These are phyloP conservation scores for Austroboletus festivus DNA, from an alignment of 768 basidiomycete species.

Conservation along the genomic window DNA sequence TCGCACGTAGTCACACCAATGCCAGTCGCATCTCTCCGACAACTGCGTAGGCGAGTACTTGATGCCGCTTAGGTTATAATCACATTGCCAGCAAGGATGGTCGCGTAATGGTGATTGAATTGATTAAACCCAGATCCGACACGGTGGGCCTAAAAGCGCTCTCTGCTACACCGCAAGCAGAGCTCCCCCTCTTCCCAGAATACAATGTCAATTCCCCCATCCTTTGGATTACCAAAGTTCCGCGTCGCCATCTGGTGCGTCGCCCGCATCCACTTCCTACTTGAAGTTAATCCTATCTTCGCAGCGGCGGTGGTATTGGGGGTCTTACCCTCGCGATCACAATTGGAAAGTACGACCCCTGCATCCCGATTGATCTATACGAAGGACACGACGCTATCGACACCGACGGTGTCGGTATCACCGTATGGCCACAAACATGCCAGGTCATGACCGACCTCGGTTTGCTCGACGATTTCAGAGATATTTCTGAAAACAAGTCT, in stretches of 20 bases:
- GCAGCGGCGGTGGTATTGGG: slow-evolving; percentile 43
- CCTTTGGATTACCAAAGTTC: slow-evolving; percentile 5
- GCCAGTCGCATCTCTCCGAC: too few relatives aligned
- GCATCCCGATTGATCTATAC: slow-evolving; percentile 42
- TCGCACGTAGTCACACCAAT: too few relatives aligned
- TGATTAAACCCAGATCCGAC: too few relatives aligned
- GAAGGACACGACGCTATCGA: slow-evolving; percentile 43
- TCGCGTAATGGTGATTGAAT: too few relatives aligned
- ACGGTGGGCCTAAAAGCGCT: too few relatives aligned
- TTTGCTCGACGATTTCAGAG: slow-evolving; percentile 34
- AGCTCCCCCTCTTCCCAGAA: not conserved
- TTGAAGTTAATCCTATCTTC: not conserved
- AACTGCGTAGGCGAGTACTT: too few relatives aligned
- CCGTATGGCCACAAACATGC: slow-evolving; percentile 48
- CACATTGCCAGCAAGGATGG: too few relatives aligned
- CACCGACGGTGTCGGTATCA: slow-evolving; percentile 40
- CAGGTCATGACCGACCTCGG: slow-evolving; percentile 43
- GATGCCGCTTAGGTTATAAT: too few relatives aligned
- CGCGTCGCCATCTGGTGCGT: slow-evolving; percentile 25
- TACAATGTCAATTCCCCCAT: not conserved
- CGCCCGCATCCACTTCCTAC: not conserved
- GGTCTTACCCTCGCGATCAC: slow-evolving; percentile 42
- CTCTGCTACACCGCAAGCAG: too few relatives aligned
- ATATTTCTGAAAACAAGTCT: slow-evolving; percentile 11
- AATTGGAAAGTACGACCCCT: slow-evolving; percentile 31